phyloP scores from a whole-genome alignment of 2,329 filamentous ascomycete species.

The Colletotrichum tropicale region DNA sequence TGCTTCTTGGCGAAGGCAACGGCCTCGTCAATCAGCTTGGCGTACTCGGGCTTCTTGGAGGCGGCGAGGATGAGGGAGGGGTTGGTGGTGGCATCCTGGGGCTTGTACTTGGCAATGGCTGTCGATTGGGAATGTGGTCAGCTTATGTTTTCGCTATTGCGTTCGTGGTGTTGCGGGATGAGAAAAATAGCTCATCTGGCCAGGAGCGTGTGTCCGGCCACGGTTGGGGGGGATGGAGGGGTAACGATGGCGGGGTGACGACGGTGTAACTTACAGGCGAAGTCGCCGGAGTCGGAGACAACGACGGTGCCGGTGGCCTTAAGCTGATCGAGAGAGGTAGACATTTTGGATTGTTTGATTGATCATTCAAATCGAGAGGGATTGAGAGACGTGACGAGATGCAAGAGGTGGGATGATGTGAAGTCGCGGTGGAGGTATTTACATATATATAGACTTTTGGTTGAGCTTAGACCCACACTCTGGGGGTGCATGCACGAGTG shows the following conservation, averaged over 20 bases:
- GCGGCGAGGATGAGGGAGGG: slow-evolving; percentile 97
- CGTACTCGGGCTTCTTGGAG: slow-evolving; percentile 97
- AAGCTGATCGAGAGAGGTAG: slow-evolving; percentile 92
- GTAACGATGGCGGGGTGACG: neutral
- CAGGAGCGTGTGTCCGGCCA: neutral
- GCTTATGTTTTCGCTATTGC: neutral
- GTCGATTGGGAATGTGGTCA: slow-evolving; percentile 31
- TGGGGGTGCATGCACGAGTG: neutral
- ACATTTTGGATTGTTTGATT: slow-evolving; percentile 58
- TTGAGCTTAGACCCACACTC: slow-evolving; percentile 6
- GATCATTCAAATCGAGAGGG: neutral
- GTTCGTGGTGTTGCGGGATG: neutral
- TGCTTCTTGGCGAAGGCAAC: slow-evolving; percentile 84
- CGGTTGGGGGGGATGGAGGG: neutral
- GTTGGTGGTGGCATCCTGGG: slow-evolving; percentile 99
- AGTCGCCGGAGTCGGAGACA: slow-evolving; percentile 94
- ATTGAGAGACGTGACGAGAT: neutral
- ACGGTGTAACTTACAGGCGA: slow-evolving; percentile 67
- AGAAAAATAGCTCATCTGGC: neutral
- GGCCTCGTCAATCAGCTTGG: slow-evolving; percentile 85
- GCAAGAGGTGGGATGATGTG: slow-evolving; percentile 4
- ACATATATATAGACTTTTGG: slow-evolving; percentile 10
- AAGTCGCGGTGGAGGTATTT: slow-evolving; percentile 10
- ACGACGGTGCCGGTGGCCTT: slow-evolving; percentile 97
- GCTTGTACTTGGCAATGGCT: slow-evolving; percentile 99